Evolutionary conservation across 148 eudicot species (phyloP).

Genomic region (Arctostaphylos glauca): DNA sequence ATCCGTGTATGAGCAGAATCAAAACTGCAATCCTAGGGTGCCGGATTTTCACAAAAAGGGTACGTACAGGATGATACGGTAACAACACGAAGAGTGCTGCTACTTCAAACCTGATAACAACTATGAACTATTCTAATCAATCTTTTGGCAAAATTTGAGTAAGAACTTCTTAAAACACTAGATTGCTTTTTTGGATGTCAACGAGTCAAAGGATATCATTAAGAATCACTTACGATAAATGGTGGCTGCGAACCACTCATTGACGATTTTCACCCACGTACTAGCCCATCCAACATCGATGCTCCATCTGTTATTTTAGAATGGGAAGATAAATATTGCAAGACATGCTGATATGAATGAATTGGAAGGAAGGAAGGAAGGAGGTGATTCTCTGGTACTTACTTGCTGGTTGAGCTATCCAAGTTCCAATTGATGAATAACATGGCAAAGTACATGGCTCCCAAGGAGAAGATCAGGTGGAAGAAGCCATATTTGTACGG

Average conservation of each 20-base stretch:
- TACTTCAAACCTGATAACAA: background rate
- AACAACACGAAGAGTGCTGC: background rate
- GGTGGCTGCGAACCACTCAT: slow-evolving; percentile 98
- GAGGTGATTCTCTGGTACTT: slow-evolving; percentile 18
- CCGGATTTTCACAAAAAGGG: too few relatives aligned
- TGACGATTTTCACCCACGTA: slow-evolving; percentile 94
- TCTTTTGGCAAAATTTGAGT: background rate
- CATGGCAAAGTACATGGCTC: slow-evolving; percentile 99
- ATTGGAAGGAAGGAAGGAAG: background rate
- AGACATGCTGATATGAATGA: background rate
- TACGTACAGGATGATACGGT: too few relatives aligned
- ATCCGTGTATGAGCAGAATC: too few relatives aligned
- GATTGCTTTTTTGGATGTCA: too few relatives aligned
- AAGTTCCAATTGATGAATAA: slow-evolving; percentile 87
- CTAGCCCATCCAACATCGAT: slow-evolving; percentile 99
- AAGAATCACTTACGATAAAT: slow-evolving; percentile 60
- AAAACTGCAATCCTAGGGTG: too few relatives aligned
- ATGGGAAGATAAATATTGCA: background rate
- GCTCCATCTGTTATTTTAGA: slow-evolving; percentile 62
- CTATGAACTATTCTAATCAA: background rate
- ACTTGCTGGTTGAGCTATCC: slow-evolving; percentile 68
- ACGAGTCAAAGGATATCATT: too few relatives aligned
- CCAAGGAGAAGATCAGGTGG: slow-evolving; percentile 83
- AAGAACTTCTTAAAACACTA: background rate
- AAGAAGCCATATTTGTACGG: slow-evolving; percentile 90